Percentiles rank a stretch among this genome's conserved stretches.
Conservation (phyloP, 768 basidiomycete species). For the Strobilomyces echinocephalus region DNA sequence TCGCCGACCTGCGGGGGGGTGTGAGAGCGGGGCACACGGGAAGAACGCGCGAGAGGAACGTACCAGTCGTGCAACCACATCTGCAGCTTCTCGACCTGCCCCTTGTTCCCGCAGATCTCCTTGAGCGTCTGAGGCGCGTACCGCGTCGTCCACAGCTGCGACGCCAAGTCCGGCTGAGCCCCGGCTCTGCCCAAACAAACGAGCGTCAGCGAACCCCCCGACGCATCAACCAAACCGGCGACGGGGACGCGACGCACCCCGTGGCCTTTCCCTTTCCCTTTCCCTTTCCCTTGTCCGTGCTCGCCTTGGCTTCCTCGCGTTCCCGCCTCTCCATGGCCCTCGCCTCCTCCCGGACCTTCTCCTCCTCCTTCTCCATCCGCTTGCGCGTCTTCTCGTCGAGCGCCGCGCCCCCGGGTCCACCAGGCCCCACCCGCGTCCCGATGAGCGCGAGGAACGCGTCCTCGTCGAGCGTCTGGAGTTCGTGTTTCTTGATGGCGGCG, state of each 20-base stretch:
- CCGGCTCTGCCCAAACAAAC: constrained; percentile 9
- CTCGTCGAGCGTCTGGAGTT: constrained; percentile 71
- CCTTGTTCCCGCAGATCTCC: constrained; percentile 95
- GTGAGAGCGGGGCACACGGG: background rate
- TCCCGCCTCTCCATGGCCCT: constrained; percentile 76
- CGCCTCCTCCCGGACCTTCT: constrained; percentile 67
- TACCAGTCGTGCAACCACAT: constrained; percentile 88
- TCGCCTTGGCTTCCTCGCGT: constrained; percentile 43
- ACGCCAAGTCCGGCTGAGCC: constrained; percentile 40
- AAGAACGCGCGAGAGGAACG: constrained; percentile 14
- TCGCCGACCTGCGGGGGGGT: constrained; percentile 53
- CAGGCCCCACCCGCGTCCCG: constrained; percentile 55
- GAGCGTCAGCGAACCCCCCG: background rate
- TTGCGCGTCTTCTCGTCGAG: constrained; percentile 79
- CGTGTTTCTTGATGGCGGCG: constrained; percentile 78
- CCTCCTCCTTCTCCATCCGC: constrained; percentile 76
- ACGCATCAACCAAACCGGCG: background rate
- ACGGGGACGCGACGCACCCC: constrained; percentile 14
- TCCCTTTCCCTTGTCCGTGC: background rate
- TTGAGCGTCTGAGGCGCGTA: constrained; percentile 87
- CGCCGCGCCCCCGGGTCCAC: constrained; percentile 28
- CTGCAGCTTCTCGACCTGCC: constrained; percentile 81
- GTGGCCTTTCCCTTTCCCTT: constrained; percentile 10
- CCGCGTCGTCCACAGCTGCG: constrained; percentile 90
- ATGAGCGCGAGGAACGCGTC: constrained; percentile 86